Conservation (phyloP, 148 eudicot genomes). For the Rhododendron ovatum region DNA sequence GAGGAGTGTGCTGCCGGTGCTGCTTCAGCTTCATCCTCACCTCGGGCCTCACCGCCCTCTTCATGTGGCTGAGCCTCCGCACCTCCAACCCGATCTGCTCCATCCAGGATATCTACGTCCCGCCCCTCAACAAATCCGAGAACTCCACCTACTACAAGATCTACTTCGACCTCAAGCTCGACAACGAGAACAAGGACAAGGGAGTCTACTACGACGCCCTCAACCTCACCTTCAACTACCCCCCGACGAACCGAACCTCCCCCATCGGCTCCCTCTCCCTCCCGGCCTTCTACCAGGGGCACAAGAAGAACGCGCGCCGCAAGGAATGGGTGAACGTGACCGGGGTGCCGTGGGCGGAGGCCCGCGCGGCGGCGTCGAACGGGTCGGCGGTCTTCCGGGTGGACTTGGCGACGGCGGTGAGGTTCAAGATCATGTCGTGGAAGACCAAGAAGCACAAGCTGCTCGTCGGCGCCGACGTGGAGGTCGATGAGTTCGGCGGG, state of each 20-base stretch:
- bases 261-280: conserved; percentile 25
- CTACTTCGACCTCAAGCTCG: conserved; percentile 54
- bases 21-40: conserved; percentile 47
- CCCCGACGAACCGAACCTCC: conserved; percentile 3
- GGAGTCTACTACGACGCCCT: conserved; percentile 49
- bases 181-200: conserved; percentile 51
- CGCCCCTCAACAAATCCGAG: conserved; percentile 46
- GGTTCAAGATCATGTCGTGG: conserved; percentile 51
- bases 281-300: conserved; percentile 58
- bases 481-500: conserved; percentile 42
- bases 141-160: conserved; percentile 16
- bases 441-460: conserved; percentile 47
- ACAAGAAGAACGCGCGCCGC: conserved; percentile 41
- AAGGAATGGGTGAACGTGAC: conserved; percentile 8
- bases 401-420: conserved; percentile 46
- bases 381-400: conserved; percentile 41
- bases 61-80: conserved; percentile 67
- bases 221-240: conserved; percentile 38
- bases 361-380: conserved; percentile 6
- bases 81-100: conserved; percentile 48
- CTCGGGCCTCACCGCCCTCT: conserved; percentile 51
- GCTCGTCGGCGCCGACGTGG: conserved; percentile 36
- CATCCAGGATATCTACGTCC: conserved; percentile 52
- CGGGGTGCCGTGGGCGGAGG: conserved; percentile 33
- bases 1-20: conserved; percentile 31